Evolutionary conservation across 148 eudicot species (phyloP), one percentile per base, ranked within the genome.

Genomic region (Polygonum aviculare): DNA sequence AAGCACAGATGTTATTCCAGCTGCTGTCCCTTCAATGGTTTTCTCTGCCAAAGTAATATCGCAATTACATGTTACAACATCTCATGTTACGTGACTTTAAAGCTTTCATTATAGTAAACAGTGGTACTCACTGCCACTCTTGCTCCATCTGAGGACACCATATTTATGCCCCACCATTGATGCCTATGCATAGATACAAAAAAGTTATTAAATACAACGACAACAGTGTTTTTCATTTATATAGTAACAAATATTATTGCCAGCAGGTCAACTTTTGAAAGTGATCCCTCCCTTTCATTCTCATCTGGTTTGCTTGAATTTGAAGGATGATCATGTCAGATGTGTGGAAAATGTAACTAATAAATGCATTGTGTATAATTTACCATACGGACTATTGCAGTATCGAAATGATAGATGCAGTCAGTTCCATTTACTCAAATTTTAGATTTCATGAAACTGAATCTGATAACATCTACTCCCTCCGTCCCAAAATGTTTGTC

Each of bases 101-200:
- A 15, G 26, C 35, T 21, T 72, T 72, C 21, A 26, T 8, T 48
- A 1, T 41, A 71, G 12, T 45, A 72, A 79, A 74, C 47, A 39
- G 7, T 69, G 39, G 2, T 26, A 85, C 92, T 85, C 83, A 94
- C 98, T 92, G 80, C 98, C 97, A 55, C 89, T 87, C 82, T 95
- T 92, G 86, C 97, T 95, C 99, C 96, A 92, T 63, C 99, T 79
- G 26, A 95, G 85, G 74, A 88, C 93, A 74, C 99, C 97, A 84
- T 95, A 95, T 85, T 90, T 95, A 80, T 95, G 86, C 26, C 99
- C 99, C 67, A 95, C 96, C 96, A 95, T 86, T 51, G 99, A 95
- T 75, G 97, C 99, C 98, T 95, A 77, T 67, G 26, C 78, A 50
- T 81, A 26, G 77, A 44, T 44, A 3, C 18, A 50, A 50, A 50